Conservation (phyloP, 306 rosid genomes). For the Citrullus colocynthis region DNA sequence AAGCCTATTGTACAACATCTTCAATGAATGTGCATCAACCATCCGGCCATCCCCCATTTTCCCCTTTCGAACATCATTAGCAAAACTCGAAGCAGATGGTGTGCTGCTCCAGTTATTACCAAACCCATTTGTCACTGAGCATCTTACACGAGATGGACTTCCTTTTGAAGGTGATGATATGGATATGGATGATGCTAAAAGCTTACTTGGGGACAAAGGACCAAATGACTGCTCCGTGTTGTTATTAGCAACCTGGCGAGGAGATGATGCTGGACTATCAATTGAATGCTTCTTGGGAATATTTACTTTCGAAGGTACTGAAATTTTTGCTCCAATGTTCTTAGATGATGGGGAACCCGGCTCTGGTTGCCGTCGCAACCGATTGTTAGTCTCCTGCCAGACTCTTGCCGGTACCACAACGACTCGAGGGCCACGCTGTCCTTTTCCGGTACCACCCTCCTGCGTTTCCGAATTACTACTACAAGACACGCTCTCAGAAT, state of each 20-base stretch:
- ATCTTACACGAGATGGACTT: constrained; percentile 60
- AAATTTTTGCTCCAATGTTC: constrained; percentile 25
- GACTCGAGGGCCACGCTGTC: constrained; percentile 32
- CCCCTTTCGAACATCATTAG: constrained; percentile 51
- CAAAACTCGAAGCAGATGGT: constrained; percentile 59
- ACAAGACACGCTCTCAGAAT: constrained; percentile 68
- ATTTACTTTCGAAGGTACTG: constrained; percentile 27
- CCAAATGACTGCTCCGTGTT: constrained; percentile 42
- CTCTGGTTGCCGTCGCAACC: constrained; percentile 38
- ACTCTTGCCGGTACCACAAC: constrained; percentile 56
- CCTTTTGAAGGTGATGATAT: constrained; percentile 56
- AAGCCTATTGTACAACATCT: constrained; percentile 64
- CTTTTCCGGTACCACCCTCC: constrained; percentile 22
- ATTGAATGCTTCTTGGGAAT: constrained; percentile 26
- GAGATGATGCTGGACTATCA: constrained; percentile 50
- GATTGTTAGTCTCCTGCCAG: constrained; percentile 51
- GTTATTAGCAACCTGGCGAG: constrained; percentile 37
- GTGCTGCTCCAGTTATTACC: constrained; percentile 27
- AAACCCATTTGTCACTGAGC: constrained; percentile 22
- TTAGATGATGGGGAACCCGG: constrained; percentile 27
- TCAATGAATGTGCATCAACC: constrained; percentile 54
- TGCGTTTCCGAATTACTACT: constrained; percentile 35
- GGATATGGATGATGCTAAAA: constrained; percentile 19
- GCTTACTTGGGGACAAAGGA: constrained; percentile 64
- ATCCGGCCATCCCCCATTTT: constrained; percentile 54